Base-by-base conservation (phyloP, 805 yeast genomes). In the Wickerhamomyces strasburgensis region DNA sequence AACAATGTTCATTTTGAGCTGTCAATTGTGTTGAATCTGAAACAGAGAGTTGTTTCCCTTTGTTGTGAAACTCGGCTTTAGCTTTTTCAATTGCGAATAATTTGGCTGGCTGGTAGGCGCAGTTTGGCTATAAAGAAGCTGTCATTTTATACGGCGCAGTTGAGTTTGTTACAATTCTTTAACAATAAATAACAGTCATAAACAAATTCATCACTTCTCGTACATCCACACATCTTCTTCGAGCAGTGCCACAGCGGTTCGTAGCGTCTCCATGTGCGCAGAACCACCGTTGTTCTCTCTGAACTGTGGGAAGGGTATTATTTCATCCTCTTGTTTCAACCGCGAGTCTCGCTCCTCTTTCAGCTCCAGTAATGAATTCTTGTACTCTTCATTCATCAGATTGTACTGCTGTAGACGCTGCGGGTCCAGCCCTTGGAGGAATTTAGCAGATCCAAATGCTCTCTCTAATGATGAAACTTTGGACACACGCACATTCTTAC, bases 1-100 rank as follows among this genome's bases (percentile, higher is more conserved):
- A 33, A 79, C 70, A 42, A 79, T 79, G 61, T 79, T 79, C 86
- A 79, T 79, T 23, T 16, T 28, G 26, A 3, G n/a, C 29, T 29
- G 26, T 9, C 10, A n/a, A n/a, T n/a, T n/a, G n/a, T n/a, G n/a
- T n/a, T n/a, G n/a, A n/a, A n/a, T n/a, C n/a, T n/a, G n/a, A n/a
- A n/a, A n/a, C n/a, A n/a, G n/a, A n/a, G n/a, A n/a, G n/a, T n/a
- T n/a, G n/a, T n/a, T n/a, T n/a, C n/a, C n/a, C n/a, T n/a, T n/a
- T n/a, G n/a, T n/a, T n/a, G n/a, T n/a, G n/a, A n/a, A n/a, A n/a
- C n/a, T n/a, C n/a, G n/a, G n/a, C n/a, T n/a, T n/a, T n/a, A n/a
- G n/a, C n/a, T n/a, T n/a, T n/a, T n/a, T n/a, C n/a, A n/a, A n/a
- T n/a, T n/a, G n/a, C n/a, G n/a, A n/a, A n/a, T n/a, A n/a, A n/a